A percentile compares a stretch with the other conserved stretches of the same genome.
Conservation (phyloP, 257 asterid species). For the Scutellaria barbata region DNA sequence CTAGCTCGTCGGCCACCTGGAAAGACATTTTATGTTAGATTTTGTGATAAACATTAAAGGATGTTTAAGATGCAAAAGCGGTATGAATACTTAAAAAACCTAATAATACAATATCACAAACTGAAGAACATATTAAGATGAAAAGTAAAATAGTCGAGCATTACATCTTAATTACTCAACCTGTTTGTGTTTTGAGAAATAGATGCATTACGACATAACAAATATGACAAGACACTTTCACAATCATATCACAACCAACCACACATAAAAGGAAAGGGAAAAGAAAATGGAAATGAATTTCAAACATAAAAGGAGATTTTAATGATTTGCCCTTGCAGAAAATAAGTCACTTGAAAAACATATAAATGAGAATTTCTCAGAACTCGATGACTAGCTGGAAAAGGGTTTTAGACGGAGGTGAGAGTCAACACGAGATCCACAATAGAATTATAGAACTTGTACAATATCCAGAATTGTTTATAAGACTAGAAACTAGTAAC, state of each 20-base stretch:
- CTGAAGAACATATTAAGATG: conserved; percentile 10
- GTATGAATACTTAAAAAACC: background rate
- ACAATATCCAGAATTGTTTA: background rate
- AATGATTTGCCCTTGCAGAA: background rate
- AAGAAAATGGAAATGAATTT: background rate
- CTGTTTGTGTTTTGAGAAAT: background rate
- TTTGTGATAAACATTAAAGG: conserved; percentile 16
- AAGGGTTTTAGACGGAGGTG: background rate
- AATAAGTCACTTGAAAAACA: background rate
- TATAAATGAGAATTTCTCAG: conserved; percentile 1
- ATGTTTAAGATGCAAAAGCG: conserved; percentile 14
- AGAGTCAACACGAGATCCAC: conserved; percentile 1
- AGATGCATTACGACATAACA: background rate
- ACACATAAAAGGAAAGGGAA: background rate
- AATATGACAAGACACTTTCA: background rate
- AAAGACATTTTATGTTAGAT: conserved; percentile 14
- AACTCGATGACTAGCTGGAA: background rate
- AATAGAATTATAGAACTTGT: background rate
- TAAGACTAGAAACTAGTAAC: background rate
- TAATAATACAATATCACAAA: background rate
- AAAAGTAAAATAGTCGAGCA: conserved; percentile 12
- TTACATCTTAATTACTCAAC: background rate
- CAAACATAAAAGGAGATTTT: background rate
- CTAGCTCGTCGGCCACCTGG: conserved; percentile 99
- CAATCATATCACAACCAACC: background rate